phyloP scores from a whole-genome alignment of 495 filamentous ascomycete species.

The Talaromyces wortmannii region DNA sequence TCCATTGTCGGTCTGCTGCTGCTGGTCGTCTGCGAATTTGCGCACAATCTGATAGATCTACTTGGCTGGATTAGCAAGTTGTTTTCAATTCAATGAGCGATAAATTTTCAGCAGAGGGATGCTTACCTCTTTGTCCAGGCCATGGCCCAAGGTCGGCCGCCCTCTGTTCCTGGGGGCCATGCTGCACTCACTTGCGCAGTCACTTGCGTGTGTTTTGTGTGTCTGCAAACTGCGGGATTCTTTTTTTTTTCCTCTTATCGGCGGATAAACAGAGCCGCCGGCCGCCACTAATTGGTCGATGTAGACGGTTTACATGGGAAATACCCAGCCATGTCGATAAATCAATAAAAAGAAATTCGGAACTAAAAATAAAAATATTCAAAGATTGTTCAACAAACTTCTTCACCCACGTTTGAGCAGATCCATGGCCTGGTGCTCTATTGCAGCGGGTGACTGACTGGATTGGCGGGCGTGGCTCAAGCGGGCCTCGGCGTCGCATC shows the following conservation, averaged over 20 bases:
- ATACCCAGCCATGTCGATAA: neutral
- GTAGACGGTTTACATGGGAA: slow-evolving; percentile 4
- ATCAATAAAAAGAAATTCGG: no score
- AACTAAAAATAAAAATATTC: no score
- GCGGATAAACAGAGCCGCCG: slow-evolving; percentile 2
- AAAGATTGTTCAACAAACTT: no score
- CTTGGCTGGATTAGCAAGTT: slow-evolving; percentile 1
- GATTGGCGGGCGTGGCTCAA: no score
- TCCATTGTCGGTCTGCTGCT: slow-evolving; percentile 39
- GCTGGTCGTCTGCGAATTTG: slow-evolving; percentile 57
- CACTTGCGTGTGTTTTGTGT: neutral
- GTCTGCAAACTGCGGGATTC: neutral
- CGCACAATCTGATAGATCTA: slow-evolving; percentile 70
- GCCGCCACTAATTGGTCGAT: slow-evolving; percentile 1
- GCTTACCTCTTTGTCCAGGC: slow-evolving; percentile 49
- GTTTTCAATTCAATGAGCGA: neutral
- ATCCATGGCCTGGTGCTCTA: no score
- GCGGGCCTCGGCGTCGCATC: neutral
- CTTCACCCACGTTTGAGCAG: no score
- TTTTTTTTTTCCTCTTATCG: neutral
- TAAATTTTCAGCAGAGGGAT: neutral
- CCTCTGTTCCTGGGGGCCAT: slow-evolving; percentile 31
- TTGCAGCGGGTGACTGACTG: no score
- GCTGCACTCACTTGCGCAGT: neutral
- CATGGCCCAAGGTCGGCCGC: slow-evolving; percentile 43